Percentiles rank a stretch among this genome's conserved stretches.
Conservation (phyloP, 1,284 basidiomycete species). For the Irpex sp. region DNA sequence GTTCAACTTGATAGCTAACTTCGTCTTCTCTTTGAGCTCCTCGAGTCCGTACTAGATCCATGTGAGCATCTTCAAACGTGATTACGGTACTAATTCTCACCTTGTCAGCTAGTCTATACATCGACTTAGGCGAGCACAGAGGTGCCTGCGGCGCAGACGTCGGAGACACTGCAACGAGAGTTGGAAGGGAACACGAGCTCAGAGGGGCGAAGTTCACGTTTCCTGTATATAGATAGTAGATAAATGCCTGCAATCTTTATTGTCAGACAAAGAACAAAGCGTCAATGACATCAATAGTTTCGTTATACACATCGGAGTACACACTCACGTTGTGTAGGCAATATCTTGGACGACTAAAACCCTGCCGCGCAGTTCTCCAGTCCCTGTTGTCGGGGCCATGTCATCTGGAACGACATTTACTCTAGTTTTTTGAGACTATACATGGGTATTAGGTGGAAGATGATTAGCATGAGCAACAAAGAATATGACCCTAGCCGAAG, state of each 20-base stretch:
- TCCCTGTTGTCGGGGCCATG: background rate
- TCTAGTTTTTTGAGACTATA: background rate
- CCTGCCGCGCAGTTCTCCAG: background rate
- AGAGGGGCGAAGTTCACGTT: constrained; percentile 20
- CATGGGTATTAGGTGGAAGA: background rate
- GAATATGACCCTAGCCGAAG: background rate
- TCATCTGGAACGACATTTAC: background rate
- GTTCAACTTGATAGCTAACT: background rate
- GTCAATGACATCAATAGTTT: background rate
- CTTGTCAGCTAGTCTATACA: constrained; percentile 20
- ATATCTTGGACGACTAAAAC: background rate
- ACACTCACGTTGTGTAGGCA: background rate
- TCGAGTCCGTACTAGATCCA: background rate
- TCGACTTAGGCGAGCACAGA: constrained; percentile 20
- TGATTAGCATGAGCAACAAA: background rate
- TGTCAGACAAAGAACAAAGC: background rate
- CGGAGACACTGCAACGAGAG: background rate
- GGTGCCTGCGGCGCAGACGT: background rate
- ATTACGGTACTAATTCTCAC: background rate
- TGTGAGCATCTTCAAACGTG: background rate
- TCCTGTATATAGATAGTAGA: constrained; percentile 22
- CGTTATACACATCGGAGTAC: background rate
- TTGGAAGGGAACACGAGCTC: constrained; percentile 3
- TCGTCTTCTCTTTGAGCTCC: background rate
- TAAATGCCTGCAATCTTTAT: constrained; percentile 19